Conservation (phyloP, 352 stramenopile genomes). For the Globisporangium spiculum region DNA sequence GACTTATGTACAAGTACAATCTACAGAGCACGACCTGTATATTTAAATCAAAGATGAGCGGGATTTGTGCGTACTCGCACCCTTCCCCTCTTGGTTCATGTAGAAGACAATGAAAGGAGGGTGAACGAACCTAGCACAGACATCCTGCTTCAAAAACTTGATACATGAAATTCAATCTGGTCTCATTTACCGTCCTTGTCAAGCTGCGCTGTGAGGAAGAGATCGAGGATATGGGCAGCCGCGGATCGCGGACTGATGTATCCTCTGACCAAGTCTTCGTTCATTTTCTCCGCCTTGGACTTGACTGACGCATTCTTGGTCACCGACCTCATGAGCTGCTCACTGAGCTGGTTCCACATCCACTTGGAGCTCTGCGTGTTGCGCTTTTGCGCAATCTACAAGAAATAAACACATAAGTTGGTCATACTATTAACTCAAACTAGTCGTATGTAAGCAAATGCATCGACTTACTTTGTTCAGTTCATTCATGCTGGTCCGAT, state of each 20-base stretch:
- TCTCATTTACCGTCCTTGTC: constrained; percentile 24
- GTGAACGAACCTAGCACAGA: not conserved
- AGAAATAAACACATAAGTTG: not conserved
- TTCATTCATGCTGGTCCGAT: constrained; percentile 49
- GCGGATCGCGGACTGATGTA: constrained; percentile 68
- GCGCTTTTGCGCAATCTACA: constrained; percentile 60
- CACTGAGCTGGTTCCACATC: constrained; percentile 80
- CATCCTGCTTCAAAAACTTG: not conserved
- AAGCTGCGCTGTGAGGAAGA: constrained; percentile 53
- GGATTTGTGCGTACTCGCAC: not conserved
- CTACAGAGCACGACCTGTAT: not conserved
- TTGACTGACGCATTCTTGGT: constrained; percentile 42
- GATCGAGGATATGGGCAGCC: constrained; percentile 51
- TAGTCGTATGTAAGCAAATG: not conserved
- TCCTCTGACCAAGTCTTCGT: constrained; percentile 55
- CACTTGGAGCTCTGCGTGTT: constrained; percentile 73
- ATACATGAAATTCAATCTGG: not conserved
- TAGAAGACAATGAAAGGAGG: not conserved
- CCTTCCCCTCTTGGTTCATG: not conserved
- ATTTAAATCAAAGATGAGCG: not conserved
- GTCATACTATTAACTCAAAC: not conserved
- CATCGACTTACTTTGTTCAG: constrained; percentile 42
- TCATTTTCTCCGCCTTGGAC: constrained; percentile 52
- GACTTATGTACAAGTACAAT: constrained; percentile 15
- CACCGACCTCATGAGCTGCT: constrained; percentile 70